phyloP scores from a whole-genome alignment of 2,329 filamentous ascomycete genomes.

The Lasiodiplodia gonubiensis region DNA sequence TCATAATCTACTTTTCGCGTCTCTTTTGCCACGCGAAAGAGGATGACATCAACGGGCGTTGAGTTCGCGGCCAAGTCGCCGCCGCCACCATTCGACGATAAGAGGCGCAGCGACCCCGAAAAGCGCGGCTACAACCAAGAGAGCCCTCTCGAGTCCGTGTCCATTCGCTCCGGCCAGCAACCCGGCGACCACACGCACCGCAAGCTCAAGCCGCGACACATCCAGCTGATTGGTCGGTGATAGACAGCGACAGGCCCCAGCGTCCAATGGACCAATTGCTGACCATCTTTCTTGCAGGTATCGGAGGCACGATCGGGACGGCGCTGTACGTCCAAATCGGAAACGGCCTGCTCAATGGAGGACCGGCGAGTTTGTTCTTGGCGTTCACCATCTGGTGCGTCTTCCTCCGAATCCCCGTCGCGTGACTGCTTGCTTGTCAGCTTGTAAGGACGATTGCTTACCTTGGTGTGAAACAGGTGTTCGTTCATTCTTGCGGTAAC shows the following conservation, averaged over 20 bases:
- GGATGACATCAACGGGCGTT: conserved; percentile 45
- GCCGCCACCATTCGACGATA: conserved; percentile 33
- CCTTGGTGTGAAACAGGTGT: conserved; percentile 41
- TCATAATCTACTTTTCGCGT: background rate
- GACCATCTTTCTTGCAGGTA: conserved; percentile 31
- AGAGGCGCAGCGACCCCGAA: conserved; percentile 35
- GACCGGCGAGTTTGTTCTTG: conserved; percentile 53
- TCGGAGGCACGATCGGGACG: conserved; percentile 55
- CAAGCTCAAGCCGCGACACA: conserved; percentile 54
- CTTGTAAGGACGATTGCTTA: conserved; percentile 11
- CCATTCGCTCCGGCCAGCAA: conserved; percentile 8
- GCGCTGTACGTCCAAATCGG: conserved; percentile 56
- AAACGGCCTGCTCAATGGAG: conserved; percentile 53
- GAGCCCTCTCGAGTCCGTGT: conserved; percentile 27
- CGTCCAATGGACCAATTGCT: background rate
- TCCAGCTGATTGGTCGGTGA: conserved; percentile 51
- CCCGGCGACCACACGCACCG: conserved; percentile 49
- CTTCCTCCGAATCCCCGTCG: background rate
- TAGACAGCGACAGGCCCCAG: background rate
- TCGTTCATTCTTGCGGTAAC: conserved; percentile 50
- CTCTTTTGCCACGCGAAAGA: background rate
- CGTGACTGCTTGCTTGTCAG: background rate
- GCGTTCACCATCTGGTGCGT: conserved; percentile 53
- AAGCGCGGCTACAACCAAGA: conserved; percentile 37
- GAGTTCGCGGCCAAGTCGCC: conserved; percentile 34